These are phyloP conservation scores for Capsella rubella DNA, from an alignment of 441 rosid species.

Conservation along the genomic window DNA sequence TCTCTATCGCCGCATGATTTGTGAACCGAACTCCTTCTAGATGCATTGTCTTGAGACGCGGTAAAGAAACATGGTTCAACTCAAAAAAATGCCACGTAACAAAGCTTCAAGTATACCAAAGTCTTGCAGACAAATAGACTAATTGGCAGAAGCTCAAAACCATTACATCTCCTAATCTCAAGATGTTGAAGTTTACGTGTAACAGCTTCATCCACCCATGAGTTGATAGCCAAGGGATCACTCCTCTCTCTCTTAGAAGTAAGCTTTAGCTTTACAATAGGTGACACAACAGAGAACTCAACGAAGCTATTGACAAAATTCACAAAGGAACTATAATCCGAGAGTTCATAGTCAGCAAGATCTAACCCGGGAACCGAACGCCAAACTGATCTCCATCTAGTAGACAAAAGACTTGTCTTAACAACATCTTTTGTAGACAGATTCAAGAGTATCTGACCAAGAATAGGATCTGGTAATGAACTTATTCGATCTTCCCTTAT, in stretches of 20 bases:
- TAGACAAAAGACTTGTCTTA: conserved; percentile 17
- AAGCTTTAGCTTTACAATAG: conserved; percentile 13
- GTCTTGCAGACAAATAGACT: background rate
- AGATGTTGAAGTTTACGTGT: background rate
- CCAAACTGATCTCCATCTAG: conserved; percentile 14
- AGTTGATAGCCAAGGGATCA: background rate
- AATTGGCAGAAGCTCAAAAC: background rate
- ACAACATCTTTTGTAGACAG: conserved; percentile 21
- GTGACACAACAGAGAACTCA: background rate
- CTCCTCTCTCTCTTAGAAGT: background rate
- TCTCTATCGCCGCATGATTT: background rate
- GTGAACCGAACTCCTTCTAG: background rate
- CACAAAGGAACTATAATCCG: background rate
- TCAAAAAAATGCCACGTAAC: background rate
- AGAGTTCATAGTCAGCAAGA: background rate
- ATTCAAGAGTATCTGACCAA: background rate
- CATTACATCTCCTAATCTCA: background rate
- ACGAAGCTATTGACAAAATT: conserved; percentile 1
- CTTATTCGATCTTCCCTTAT: conserved; percentile 10
- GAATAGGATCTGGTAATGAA: conserved; percentile 12
- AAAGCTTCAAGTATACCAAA: conserved; percentile 14
- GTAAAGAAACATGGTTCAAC: background rate
- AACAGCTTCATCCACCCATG: conserved; percentile 12
- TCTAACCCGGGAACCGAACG: background rate
- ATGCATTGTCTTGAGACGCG: background rate